Conservation (phyloP, 176 grass and related monocot genomes). For the Pontederia paniculata region DNA sequence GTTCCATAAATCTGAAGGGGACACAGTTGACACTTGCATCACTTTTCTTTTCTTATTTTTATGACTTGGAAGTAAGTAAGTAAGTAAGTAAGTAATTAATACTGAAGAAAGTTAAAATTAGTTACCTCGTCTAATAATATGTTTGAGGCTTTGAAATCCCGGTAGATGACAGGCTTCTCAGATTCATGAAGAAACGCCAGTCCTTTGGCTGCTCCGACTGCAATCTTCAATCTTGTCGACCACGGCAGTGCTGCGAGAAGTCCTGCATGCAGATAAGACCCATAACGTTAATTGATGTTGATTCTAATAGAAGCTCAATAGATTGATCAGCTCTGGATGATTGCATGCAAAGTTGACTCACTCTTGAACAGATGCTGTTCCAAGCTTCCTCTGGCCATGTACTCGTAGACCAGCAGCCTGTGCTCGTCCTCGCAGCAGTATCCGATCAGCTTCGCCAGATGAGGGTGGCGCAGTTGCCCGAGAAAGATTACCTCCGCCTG, state of each 20-base stretch:
- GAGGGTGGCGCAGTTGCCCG: conserved; percentile 65
- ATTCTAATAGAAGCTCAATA: not conserved
- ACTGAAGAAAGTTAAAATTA: not conserved
- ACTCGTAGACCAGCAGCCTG: conserved; percentile 90
- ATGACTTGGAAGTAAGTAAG: not conserved
- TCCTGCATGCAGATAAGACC: conserved; percentile 17
- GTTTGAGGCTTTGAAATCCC: conserved; percentile 94
- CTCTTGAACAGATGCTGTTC: conserved; percentile 92
- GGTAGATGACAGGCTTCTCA: conserved; percentile 70
- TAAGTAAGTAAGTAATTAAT: not conserved
- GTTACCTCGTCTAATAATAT: conserved; percentile 70
- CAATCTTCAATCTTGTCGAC: conserved; percentile 88
- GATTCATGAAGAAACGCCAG: conserved; percentile 74
- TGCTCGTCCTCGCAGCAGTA: conserved; percentile 84
- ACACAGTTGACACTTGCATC: too few relatives aligned
- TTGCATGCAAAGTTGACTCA: too few relatives aligned
- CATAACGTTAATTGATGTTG: not conserved
- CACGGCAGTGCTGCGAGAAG: conserved; percentile 44
- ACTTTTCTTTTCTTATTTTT: too few relatives aligned
- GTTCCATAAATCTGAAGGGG: too few relatives aligned
- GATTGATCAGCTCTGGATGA: too few relatives aligned
- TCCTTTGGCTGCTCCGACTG: conserved; percentile 77
- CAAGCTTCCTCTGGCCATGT: conserved; percentile 60
- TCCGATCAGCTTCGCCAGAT: conserved; percentile 68
- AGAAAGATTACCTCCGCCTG: conserved; percentile 86